These are phyloP conservation scores for Nepenthes gracilis DNA, from an alignment of 148 eudicot species.

Conservation along the genomic window DNA sequence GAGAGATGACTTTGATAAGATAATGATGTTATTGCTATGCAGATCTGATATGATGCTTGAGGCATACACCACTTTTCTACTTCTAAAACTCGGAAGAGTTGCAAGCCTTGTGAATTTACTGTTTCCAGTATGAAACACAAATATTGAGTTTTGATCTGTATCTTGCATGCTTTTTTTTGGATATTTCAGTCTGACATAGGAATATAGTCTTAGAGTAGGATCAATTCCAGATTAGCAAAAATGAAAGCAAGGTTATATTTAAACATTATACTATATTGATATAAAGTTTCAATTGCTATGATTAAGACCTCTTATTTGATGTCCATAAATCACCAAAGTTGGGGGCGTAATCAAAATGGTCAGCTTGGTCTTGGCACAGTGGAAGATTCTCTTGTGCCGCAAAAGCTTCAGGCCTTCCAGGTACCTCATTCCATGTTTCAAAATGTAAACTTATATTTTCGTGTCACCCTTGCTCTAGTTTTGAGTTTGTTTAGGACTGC, in stretches of 20 bases:
- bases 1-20: no score
- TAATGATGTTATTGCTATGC: no score
- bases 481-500: not conserved
- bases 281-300: not conserved
- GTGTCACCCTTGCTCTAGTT: not conserved
- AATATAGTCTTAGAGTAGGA: no score
- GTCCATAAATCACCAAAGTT: constrained; percentile 37
- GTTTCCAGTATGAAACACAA: no score
- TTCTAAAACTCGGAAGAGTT: no score
- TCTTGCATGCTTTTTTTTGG: no score
- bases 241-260: not conserved
- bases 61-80: no score
- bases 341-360: constrained; percentile 99
- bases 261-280: not conserved
- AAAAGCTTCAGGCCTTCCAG: constrained; percentile 68
- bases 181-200: not conserved
- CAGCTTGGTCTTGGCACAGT: constrained; percentile 93
- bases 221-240: no score
- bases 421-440: constrained; percentile 18
- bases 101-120: no score
- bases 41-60: no score
- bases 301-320: not conserved
- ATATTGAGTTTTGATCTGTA: no score
- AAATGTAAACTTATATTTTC: not conserved
- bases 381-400: constrained; percentile 87